These are phyloP conservation scores for Aspergillus sp. DNA, from an alignment of 2,329 filamentous ascomycete species.

Conservation along the genomic window DNA sequence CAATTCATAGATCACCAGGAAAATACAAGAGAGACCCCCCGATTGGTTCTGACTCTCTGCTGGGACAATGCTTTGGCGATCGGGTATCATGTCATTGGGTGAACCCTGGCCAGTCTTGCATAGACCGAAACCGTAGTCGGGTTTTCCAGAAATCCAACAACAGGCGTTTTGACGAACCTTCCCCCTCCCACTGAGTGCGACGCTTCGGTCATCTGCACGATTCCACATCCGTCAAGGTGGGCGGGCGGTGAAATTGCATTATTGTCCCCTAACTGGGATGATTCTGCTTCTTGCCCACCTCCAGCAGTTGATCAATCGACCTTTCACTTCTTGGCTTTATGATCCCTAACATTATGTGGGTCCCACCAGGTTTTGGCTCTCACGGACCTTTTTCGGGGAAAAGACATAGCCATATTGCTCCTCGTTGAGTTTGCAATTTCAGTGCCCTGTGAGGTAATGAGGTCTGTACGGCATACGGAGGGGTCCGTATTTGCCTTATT, in stretches of 20 bases:
- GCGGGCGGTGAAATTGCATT: constrained; percentile 4
- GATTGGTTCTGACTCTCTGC: not conserved
- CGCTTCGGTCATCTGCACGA: constrained; percentile 3
- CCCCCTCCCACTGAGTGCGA: not conserved
- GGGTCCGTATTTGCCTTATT: no score
- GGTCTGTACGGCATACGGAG: not conserved
- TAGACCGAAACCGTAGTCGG: constrained; percentile 1
- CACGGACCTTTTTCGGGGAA: not conserved
- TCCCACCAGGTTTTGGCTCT: not conserved
- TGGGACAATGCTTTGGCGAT: not conserved
- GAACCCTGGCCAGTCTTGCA: not conserved
- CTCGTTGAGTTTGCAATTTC: not conserved
- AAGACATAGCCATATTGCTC: not conserved
- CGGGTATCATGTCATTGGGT: not conserved
- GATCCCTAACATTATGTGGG: not conserved
- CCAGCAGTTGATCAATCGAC: constrained; percentile 7
- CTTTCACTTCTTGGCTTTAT: constrained; percentile 6
- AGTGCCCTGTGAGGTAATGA: not conserved
- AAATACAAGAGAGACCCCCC: not conserved
- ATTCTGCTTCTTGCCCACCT: constrained; percentile 2
- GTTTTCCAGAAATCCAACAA: not conserved
- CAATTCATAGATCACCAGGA: not conserved
- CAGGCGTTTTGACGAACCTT: constrained; percentile 1
- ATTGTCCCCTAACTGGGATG: not conserved
- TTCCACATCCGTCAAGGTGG: constrained; percentile 1